Conservation (phyloP, 768 basidiomycete species). For the Mycena indigotica region DNA sequence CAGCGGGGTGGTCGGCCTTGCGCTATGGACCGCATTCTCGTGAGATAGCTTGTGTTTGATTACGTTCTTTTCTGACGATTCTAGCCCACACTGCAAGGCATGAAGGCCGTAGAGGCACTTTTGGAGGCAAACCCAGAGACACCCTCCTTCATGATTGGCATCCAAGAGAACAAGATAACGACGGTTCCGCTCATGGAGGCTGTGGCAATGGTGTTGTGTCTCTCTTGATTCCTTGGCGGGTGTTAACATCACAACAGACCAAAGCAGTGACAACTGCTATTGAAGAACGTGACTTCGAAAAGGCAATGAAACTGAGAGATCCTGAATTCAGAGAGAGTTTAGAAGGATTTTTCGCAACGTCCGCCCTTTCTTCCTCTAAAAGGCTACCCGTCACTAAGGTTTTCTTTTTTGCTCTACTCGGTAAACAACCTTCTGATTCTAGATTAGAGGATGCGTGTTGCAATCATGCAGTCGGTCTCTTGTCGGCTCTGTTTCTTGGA, state of each 20-base stretch:
- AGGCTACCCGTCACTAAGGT: conserved; percentile 56
- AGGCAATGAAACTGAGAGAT: conserved; percentile 86
- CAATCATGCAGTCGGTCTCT: conserved; percentile 80
- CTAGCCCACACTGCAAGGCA: conserved; percentile 94
- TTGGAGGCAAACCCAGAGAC: conserved; percentile 84
- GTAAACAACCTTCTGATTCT: conserved; percentile 14
- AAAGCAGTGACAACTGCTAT: conserved; percentile 84
- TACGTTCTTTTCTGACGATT: conserved; percentile 1
- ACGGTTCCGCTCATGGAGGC: conserved; percentile 92
- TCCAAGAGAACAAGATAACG: conserved; percentile 93
- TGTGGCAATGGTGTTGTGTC: conserved; percentile 83
- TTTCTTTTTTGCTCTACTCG: conserved; percentile 5
- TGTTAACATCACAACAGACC: too few species aligned
- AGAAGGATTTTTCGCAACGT: conserved; percentile 80
- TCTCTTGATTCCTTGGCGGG: too few species aligned
- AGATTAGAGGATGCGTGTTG: conserved; percentile 71
- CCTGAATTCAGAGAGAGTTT: conserved; percentile 88
- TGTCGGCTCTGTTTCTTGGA: conserved; percentile 1
- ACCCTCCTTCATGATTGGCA: conserved; percentile 97
- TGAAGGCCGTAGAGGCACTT: conserved; percentile 89
- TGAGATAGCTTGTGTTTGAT: conserved; percentile 35
- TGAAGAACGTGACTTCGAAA: conserved; percentile 77
- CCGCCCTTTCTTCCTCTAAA: conserved; percentile 57
- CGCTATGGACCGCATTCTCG: conserved; percentile 90
- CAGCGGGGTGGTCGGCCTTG: conserved; percentile 95